Conservation (phyloP, 2,329 filamentous ascomycete genomes). For the Venturiaceae sp. region DNA sequence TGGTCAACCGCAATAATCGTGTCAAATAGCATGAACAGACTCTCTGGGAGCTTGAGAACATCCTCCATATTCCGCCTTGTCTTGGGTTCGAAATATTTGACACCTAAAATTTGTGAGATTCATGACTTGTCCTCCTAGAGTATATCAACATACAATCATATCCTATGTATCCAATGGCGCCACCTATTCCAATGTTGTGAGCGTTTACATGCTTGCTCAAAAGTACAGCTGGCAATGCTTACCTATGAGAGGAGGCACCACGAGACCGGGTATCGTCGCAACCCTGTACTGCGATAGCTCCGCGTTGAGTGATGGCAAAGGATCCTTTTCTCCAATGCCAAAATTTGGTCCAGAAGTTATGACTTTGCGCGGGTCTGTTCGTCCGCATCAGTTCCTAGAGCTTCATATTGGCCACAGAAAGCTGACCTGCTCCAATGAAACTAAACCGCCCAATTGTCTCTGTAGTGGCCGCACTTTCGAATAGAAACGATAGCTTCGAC, state of each 20-base stretch:
- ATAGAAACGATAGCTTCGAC: slow-evolving; percentile 81
- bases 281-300: slow-evolving; percentile 74
- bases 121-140: background rate
- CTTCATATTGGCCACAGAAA: background rate
- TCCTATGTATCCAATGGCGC: slow-evolving; percentile 91
- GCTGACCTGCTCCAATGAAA: slow-evolving; percentile 72
- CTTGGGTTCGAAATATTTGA: slow-evolving; percentile 95
- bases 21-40: slow-evolving; percentile 93
- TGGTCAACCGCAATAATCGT: slow-evolving; percentile 91
- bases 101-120: slow-evolving; percentile 24
- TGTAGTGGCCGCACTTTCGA: slow-evolving; percentile 85
- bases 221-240: background rate
- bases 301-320: slow-evolving; percentile 69
- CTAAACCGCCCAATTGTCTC: slow-evolving; percentile 92
- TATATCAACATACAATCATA: slow-evolving; percentile 62
- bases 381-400: slow-evolving; percentile 9
- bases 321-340: slow-evolving; percentile 67
- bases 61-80: slow-evolving; percentile 83
- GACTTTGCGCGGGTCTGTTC: slow-evolving; percentile 57
- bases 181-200: slow-evolving; percentile 39
- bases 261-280: slow-evolving; percentile 71
- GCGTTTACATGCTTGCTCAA: background rate
- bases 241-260: slow-evolving; percentile 67
- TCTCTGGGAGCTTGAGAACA: slow-evolving; percentile 80
- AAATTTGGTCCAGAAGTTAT: slow-evolving; percentile 81